A percentile compares a stretch with the other conserved stretches of the same genome.
phyloP scores from a whole-genome alignment of 805 yeast species.

The Lachancea sp. region DNA sequence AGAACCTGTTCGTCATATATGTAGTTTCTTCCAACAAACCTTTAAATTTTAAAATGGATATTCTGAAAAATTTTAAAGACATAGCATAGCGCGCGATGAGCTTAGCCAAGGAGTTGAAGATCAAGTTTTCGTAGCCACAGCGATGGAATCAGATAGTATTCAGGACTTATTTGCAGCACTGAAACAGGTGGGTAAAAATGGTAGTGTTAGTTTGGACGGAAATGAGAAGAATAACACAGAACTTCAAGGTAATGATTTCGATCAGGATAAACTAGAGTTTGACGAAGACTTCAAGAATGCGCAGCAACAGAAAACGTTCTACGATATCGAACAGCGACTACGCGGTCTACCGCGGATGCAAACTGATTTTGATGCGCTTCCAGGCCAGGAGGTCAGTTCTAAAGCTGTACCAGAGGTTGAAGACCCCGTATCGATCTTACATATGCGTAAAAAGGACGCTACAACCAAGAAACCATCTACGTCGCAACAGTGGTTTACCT shows the following conservation, averaged over 20 bases:
- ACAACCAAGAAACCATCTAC: conserved; percentile 9
- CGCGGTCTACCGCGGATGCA: conserved; percentile 27
- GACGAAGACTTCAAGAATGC: conserved; percentile 10
- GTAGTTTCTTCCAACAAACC: not conserved
- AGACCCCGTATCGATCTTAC: conserved; percentile 11
- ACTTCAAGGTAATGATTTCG: not conserved
- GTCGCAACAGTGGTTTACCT: conserved; percentile 67
- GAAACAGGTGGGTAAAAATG: conserved; percentile 8
- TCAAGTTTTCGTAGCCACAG: not conserved
- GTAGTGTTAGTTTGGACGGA: not conserved
- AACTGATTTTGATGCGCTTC: conserved; percentile 26
- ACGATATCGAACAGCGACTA: conserved; percentile 24
- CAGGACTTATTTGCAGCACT: conserved; percentile 19
- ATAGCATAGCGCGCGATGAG: conserved; percentile 10
- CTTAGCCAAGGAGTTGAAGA: not conserved
- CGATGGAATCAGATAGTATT: conserved; percentile 13
- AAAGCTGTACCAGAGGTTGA: conserved; percentile 11
- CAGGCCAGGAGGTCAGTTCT: conserved; percentile 7
- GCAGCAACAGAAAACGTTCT: conserved; percentile 18
- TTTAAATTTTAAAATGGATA: too few relatives aligned
- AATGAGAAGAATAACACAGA: not conserved
- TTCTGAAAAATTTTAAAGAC: conserved; percentile 8
- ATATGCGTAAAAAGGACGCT: conserved; percentile 11
- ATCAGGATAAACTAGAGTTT: conserved; percentile 13
- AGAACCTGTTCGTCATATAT: not conserved